A percentile compares a stretch with the other conserved stretches of the same genome.
Conservation (phyloP, 495 filamentous ascomycete genomes). For the Endocarpon pusillum region DNA sequence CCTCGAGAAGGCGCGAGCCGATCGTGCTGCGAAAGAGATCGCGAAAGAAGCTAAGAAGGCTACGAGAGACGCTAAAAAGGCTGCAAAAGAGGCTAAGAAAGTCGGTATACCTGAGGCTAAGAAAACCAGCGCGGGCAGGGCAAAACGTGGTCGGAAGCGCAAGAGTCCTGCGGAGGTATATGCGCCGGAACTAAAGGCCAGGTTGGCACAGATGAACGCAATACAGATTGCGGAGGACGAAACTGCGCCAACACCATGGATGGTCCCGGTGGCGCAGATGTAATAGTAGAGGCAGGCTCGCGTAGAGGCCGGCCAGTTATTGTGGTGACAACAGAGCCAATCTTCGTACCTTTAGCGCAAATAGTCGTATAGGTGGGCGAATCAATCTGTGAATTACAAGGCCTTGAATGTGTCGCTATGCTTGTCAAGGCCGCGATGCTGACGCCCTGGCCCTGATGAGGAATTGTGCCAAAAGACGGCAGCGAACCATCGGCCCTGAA, state of each 20-base stretch:
- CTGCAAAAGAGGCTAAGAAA: constrained; percentile 6
- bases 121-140: constrained; percentile 5
- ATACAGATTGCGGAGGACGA: constrained; percentile 9
- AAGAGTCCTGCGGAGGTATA: constrained; percentile 11
- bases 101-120: constrained; percentile 2
- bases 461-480: no score
- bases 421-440: no score
- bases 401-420: no score
- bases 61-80: no score
- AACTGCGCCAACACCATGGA: constrained; percentile 9
- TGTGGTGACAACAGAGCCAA: no score
- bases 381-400: no score
- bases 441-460: no score
- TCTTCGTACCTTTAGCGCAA: no score
- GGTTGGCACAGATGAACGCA: constrained; percentile 5
- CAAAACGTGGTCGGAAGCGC: constrained; percentile 13
- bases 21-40: constrained; percentile 13
- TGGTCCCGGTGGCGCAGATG: constrained; percentile 13
- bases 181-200: constrained; percentile 4
- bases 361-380: no score
- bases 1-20: constrained; percentile 17
- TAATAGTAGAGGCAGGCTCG: constrained; percentile 11
- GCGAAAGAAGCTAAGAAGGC: constrained; percentile 10
- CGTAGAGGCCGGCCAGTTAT: no score
- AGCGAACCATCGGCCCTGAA: no score